Evolutionary conservation across 352 stramenopile genomes (phyloP).

Genomic region (Phytophthora pistaciae): DNA sequence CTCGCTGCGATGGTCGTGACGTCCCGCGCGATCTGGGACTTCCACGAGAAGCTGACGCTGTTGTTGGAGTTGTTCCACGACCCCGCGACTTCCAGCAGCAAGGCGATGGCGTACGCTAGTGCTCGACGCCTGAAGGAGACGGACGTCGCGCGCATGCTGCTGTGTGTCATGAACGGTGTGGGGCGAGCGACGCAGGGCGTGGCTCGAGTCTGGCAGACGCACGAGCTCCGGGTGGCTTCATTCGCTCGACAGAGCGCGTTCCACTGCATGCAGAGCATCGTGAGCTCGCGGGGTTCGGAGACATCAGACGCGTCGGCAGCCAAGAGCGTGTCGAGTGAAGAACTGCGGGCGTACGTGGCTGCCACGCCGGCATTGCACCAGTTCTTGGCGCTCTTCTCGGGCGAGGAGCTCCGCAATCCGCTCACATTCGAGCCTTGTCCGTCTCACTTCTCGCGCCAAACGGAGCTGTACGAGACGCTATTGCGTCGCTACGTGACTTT

Average conservation of each 20-base stretch:
- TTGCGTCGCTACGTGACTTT: constrained; percentile 61
- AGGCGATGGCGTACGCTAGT: constrained; percentile 7
- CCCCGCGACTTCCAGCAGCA: constrained; percentile 28
- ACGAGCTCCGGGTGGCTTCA: constrained; percentile 24
- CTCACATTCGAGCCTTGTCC: constrained; percentile 48
- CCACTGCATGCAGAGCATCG: constrained; percentile 29
- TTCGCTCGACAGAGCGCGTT: constrained; percentile 32
- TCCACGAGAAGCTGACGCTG: constrained; percentile 63
- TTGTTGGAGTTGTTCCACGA: constrained; percentile 71
- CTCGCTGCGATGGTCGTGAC: constrained; percentile 63
- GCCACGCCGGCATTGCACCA: constrained; percentile 41
- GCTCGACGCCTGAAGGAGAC: constrained; percentile 55
- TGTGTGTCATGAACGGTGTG: constrained; percentile 69
- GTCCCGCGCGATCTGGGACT: constrained; percentile 71
- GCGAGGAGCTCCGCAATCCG: constrained; percentile 72
- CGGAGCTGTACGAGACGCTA: constrained; percentile 50
- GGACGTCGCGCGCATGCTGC: constrained; percentile 60
- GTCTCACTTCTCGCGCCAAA: constrained; percentile 40
- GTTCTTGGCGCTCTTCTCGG: constrained; percentile 68
- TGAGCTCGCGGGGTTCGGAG: not conserved
- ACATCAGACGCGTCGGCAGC: not conserved
- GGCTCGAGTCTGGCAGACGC: constrained; percentile 44
- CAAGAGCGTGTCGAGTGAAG: constrained; percentile 28
- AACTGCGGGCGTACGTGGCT: constrained; percentile 49
- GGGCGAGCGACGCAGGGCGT: constrained; percentile 60